These are phyloP conservation scores for Sordariomycetes sp. DNA, from an alignment of 2,329 filamentous ascomycete species.

Conservation along the genomic window DNA sequence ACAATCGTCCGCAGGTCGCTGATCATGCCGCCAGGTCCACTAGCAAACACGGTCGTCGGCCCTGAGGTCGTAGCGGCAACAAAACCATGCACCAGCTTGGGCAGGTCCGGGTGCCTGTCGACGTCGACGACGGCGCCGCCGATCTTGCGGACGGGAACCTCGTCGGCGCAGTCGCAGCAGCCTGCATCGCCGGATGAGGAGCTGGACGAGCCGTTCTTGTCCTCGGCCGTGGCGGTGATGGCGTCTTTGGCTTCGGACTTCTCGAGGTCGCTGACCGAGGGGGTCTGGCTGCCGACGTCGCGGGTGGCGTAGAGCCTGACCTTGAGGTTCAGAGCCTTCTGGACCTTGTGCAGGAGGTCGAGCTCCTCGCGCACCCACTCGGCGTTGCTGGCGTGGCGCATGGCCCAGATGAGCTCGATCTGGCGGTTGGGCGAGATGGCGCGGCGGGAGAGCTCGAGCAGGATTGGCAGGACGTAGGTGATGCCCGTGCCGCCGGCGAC, in stretches of 20 bases:
- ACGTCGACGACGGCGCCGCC: constrained; percentile 17
- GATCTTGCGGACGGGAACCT: constrained; percentile 18
- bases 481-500: constrained; percentile 31
- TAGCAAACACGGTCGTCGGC: constrained; percentile 47
- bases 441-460: constrained; percentile 20
- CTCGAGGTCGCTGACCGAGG: constrained; percentile 9
- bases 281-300: constrained; percentile 20
- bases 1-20: constrained; percentile 45
- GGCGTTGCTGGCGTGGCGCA: constrained; percentile 43
- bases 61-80: constrained; percentile 35
- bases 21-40: constrained; percentile 52
- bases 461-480: constrained; percentile 26
- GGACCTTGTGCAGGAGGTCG: constrained; percentile 28
- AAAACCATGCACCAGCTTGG: constrained; percentile 36
- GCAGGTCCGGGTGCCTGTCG: constrained; percentile 34
- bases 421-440: constrained; percentile 37
- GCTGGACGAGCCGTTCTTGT: constrained; percentile 11
- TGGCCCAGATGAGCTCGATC: constrained; percentile 57
- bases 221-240: constrained; percentile 6
- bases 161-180: constrained; percentile 15
- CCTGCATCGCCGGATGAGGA: constrained; percentile 12
- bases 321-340: constrained; percentile 30
- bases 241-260: constrained; percentile 13
- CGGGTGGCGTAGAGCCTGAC: constrained; percentile 53
- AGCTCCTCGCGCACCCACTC: constrained; percentile 52